Evolutionary conservation across 345 rosid species (phyloP).

Genomic region (Noccaea caerulescens): DNA sequence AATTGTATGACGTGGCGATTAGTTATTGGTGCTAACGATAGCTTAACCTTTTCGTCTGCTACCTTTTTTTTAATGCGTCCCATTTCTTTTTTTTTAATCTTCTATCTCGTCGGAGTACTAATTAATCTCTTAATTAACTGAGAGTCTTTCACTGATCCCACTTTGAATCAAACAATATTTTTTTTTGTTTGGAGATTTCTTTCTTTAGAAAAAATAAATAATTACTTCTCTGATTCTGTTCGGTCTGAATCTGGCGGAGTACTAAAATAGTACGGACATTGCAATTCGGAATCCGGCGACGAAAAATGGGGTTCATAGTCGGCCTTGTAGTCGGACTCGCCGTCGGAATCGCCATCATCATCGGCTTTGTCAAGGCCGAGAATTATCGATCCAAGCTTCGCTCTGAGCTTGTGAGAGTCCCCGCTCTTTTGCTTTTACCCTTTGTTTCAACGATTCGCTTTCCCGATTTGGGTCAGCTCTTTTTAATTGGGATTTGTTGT

Average conservation of each 20-base stretch:
- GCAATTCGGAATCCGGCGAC: constrained; percentile 28
- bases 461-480: constrained; percentile 6
- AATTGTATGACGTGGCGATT: constrained; percentile 2
- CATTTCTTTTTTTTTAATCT: neutral
- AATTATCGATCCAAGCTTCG: constrained; percentile 87
- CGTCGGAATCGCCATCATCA: constrained; percentile 68
- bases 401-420: constrained; percentile 69
- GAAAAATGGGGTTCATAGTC: constrained; percentile 63
- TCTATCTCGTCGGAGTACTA: neutral
- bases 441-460: neutral
- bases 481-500: neutral
- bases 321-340: constrained; percentile 73
- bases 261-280: constrained; percentile 13
- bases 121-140: constrained; percentile 9
- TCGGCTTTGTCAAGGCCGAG: constrained; percentile 79
- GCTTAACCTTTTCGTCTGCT: constrained; percentile 13
- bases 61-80: neutral
- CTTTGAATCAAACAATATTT: neutral
- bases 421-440: neutral
- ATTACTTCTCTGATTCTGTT: neutral
- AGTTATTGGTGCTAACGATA: neutral
- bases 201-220: neutral
- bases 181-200: neutral
- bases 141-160: constrained; percentile 8
- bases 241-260: constrained; percentile 31